Evolutionary conservation across 495 filamentous ascomycete genomes (phyloP), one percentile per base, ranked within the genome.

Genomic region (Penicillium robsamsonii): DNA sequence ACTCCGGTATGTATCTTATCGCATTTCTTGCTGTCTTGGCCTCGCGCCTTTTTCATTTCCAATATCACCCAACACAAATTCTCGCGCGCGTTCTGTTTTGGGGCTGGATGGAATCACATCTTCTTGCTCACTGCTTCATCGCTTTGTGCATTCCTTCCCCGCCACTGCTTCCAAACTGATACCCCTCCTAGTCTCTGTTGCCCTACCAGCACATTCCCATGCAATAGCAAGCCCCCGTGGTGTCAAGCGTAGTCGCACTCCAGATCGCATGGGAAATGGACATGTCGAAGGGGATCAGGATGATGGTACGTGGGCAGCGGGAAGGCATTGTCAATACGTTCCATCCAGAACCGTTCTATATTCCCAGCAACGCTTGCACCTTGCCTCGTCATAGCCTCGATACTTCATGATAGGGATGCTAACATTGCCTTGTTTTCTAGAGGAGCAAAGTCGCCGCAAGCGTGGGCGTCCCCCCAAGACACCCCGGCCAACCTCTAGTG

Each of bases 191-290:
- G 70, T 76, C 54, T 68, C 70, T 65, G 67, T 67, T 54, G 60
- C 65, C 46, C 65, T 81, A 53, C 75, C 78, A 56, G 63, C 72
- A 50, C 68, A 75, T 47, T 68, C 77, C 22, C 67, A 72, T 67
- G 65, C 77, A 60, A 66, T 71, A 58, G 74, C 77, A 63, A 77
- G 78, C 59, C 84, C 91, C 60, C 87, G 94, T 70, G 91, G 92
- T 58, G 72, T 90, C 68, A 98, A 97, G 79, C 85, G 94, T 74
- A 94, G 90, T 83, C 91, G 91, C 55, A 96, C 94, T 50, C 92
- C 91, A 63, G 90, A 95, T 62, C 79, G 79, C 62, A 85, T 87
- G 68, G 84, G 82, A 66, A 85, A 88, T 68, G 71, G 76, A 60
- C 71, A 74, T 60, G 62, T 71, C 58, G 80, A 82, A 68, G 83